Conservation (phyloP, 2,329 filamentous ascomycete species). For the Colletotrichum godetiae region DNA sequence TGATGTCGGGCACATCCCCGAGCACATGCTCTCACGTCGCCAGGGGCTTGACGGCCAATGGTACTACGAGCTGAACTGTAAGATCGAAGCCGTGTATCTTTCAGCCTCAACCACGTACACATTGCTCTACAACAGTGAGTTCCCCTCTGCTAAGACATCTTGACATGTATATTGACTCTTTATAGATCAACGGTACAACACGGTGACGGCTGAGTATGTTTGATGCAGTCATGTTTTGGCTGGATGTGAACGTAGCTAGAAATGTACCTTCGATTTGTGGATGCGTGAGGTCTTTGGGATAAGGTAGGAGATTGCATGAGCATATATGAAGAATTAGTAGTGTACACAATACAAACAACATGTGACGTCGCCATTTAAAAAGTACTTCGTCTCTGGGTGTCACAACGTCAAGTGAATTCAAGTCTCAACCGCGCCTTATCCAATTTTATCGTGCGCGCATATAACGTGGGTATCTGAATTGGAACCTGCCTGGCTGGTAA, state of each 20-base stretch:
- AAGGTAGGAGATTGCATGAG: not conserved
- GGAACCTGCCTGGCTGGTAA: too few species aligned
- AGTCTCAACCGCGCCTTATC: too few species aligned
- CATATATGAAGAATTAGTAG: not conserved
- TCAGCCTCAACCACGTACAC: constrained; percentile 57
- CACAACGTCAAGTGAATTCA: too few species aligned
- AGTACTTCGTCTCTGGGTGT: not conserved
- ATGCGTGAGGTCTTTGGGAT: not conserved
- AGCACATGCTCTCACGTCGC: constrained; percentile 45
- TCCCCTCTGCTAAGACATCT: too few species aligned
- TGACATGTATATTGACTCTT: not conserved
- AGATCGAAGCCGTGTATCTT: constrained; percentile 54
- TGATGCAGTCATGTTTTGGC: constrained; percentile 25
- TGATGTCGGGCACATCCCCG: constrained; percentile 54
- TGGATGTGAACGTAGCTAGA: too few species aligned
- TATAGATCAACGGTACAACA: constrained; percentile 51
- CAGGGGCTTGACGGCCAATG: constrained; percentile 49
- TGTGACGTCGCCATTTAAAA: not conserved
- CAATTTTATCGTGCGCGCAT: too few species aligned
- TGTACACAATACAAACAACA: not conserved
- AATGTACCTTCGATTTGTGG: not conserved
- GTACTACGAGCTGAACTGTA: constrained; percentile 53
- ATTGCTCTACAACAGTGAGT: constrained; percentile 54
- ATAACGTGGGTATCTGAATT: too few species aligned
- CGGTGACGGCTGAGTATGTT: constrained; percentile 56